Base-by-base conservation (phyloP, 75 land plant genomes). In the Cryptomeria japonica region DNA sequence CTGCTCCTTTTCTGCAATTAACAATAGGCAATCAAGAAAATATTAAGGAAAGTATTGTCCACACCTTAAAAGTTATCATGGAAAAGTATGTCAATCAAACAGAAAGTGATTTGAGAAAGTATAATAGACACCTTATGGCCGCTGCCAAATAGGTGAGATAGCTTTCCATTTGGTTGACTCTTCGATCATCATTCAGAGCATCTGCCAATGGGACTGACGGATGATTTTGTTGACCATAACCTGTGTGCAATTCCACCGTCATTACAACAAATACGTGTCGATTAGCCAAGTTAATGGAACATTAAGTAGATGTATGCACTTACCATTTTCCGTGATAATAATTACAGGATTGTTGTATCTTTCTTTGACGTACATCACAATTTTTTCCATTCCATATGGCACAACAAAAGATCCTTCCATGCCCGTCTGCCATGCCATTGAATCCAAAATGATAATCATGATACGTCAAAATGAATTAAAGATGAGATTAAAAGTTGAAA, bases 291-390 rank as follows among this genome's bases (percentile, higher is more conserved):
- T 14, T 39, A 34, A 37, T 0, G 39, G 3, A 34, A 22, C 7
- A 42, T n/a, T n/a, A n/a, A 58, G 25, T 77, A 25, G n/a, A 32
- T 18, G 1, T 55, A 83, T 77, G 72, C 73, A 64, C 47, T 86
- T 53, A 86, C 91, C 91, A 44, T 88, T 90, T 70, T 90, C 89
- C 5, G 91, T 90, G 16, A 90, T 90, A 85, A 72, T 85, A 36
- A 90, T 90, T 11, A 87, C 73, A 19, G 91, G 90, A 10, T 88
- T 87, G 16, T 80, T 86, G 64, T 90, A 90, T 51, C 85, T 64
- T 46, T 80, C 78, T 38, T 70, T 86, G 3, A 88, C 37, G 41
- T 87, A 90, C n/a, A 38, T 70, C 5, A 88, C 46, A 8, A 90
- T 85, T 47, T 86, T 90, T 34, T 86, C 34, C 37, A 90, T 64